Base-by-base conservation (phyloP, 2,329 filamentous ascomycete species). In the Phialemoniopsis sp. region DNA sequence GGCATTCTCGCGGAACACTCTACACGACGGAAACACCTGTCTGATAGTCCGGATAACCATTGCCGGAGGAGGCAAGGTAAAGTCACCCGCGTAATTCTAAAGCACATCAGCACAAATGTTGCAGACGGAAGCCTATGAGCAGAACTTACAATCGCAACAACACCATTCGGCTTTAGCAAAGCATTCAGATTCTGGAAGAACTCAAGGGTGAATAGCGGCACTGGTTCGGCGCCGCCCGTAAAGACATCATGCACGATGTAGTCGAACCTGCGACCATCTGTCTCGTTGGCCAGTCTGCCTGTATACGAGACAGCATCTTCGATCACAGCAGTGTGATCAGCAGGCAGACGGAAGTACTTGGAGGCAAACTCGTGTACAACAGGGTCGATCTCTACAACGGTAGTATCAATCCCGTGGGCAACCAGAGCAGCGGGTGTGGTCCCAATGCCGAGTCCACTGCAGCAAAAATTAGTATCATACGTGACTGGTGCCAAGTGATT, bases 211-310 rank as follows among this genome's bases (percentile, higher is more conserved):
- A 98, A 98, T 8, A 98, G 78, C 8, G 82, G 72, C 3, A 90
- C 80, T 1, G 93, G 93, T 60, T 97, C 93, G 0, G 89, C 90
- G 38, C 93, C 93, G 17, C 93, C 93, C 1, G 93, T 98, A 60
- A 98, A 98, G 17, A 98, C 93, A 51, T 98, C 93, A 60, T 98
- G 93, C 39, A 98, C 76, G 55, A 98, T 93, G 67, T 95, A 97
- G 65, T 96, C 85, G 59, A 85, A 98, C 19, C 70, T 70, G 34
- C 68, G 43, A 14, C 53, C 59, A 8, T 63, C 58, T 41, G 66
- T 52, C 19, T 63, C 50, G 37, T 63, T 54, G 39, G 67, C 67
- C 35, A 73, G 56, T 38, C 63, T 54, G 34, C 68, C 61, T 14
- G 80, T 75, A 59, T 82, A 95, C n/a, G 67, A 64, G 3, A 89